These are phyloP conservation scores for Graphiopsis chlorocephala DNA, from an alignment of 2,329 filamentous ascomycete species.

Conservation along the genomic window DNA sequence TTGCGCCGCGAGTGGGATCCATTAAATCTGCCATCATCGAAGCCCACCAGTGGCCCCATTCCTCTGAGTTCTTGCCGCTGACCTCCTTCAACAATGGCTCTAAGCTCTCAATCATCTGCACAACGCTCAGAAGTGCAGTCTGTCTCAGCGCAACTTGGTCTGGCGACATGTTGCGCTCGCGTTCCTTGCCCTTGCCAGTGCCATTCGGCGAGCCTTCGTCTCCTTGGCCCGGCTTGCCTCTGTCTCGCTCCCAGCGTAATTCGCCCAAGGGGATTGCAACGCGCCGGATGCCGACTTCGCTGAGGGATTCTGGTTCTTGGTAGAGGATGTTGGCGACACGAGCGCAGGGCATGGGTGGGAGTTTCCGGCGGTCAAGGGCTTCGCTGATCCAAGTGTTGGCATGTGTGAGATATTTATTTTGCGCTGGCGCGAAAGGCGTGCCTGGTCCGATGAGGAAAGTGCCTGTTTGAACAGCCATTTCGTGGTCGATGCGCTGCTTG, in stretches of 20 bases:
- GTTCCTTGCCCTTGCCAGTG: slow-evolving; percentile 22
- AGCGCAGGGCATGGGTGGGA: slow-evolving; percentile 75
- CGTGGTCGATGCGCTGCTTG: slow-evolving; percentile 60
- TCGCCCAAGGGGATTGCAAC: slow-evolving; percentile 85
- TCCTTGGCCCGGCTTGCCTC: slow-evolving; percentile 15
- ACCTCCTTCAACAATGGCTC: slow-evolving; percentile 79
- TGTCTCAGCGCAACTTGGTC: slow-evolving; percentile 70
- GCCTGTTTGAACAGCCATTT: slow-evolving; percentile 65
- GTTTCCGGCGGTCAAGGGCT: slow-evolving; percentile 67
- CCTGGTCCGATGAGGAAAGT: slow-evolving; percentile 81
- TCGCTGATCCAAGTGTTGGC: slow-evolving; percentile 80
- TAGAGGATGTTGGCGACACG: slow-evolving; percentile 71
- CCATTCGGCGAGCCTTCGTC: background rate
- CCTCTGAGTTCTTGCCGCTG: slow-evolving; percentile 82
- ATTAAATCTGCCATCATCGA: slow-evolving; percentile 84
- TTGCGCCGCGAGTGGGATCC: slow-evolving; percentile 67
- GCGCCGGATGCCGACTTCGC: slow-evolving; percentile 68
- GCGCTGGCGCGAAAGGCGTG: slow-evolving; percentile 74
- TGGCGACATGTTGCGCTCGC: slow-evolving; percentile 27
- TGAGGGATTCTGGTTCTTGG: slow-evolving; percentile 73
- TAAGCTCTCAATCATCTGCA: slow-evolving; percentile 80
- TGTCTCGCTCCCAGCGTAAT: slow-evolving; percentile 79
- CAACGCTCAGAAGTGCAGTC: slow-evolving; percentile 76
- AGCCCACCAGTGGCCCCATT: slow-evolving; percentile 87
- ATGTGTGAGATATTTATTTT: slow-evolving; percentile 78